Evolutionary conservation across 495 filamentous ascomycete species (phyloP).

Genomic region (Penicillium crystallinum): DNA sequence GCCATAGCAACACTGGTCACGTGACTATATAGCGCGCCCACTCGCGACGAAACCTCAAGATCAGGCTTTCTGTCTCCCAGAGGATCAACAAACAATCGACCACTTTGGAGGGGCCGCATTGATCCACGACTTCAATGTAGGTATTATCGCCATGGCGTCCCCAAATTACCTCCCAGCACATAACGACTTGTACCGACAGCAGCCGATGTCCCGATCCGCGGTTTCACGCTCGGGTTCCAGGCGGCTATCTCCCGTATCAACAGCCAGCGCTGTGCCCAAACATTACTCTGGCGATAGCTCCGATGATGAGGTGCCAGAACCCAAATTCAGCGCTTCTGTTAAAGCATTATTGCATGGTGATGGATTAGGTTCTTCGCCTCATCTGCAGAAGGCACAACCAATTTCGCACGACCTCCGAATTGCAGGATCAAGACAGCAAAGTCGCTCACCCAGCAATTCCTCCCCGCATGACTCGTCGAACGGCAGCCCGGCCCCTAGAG

Average conservation of each 20-base stretch:
- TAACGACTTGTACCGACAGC: conserved; percentile 32
- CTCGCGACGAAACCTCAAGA: conserved; percentile 22
- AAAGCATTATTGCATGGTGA: conserved; percentile 70
- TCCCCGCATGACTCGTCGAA: conserved; percentile 39
- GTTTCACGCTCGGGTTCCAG: conserved; percentile 39
- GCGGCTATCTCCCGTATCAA: conserved; percentile 35
- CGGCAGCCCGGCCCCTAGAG: conserved; percentile 42
- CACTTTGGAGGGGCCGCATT: conserved; percentile 24
- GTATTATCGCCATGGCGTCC: conserved; percentile 32
- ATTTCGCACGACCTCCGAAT: conserved; percentile 25
- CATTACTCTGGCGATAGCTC: conserved; percentile 63
- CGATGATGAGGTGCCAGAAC: conserved; percentile 67
- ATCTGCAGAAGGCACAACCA: conserved; percentile 36
- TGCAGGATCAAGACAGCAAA: conserved; percentile 28
- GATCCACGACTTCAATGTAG: conserved; percentile 33
- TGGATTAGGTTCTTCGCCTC: conserved; percentile 50
- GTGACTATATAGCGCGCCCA: conserved; percentile 15
- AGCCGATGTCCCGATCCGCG: conserved; percentile 39
- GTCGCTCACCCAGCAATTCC: conserved; percentile 33
- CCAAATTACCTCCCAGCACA: conserved; percentile 37
- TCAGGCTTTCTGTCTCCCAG: conserved; percentile 8
- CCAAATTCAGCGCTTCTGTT: conserved; percentile 74
- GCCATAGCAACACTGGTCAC: conserved; percentile 19
- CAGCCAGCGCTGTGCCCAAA: conserved; percentile 21
- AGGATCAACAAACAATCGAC: conserved; percentile 27